These are phyloP conservation scores for Melocanna baccifera DNA, from an alignment of 176 grass and related monocot genomes.

Conservation along the genomic window DNA sequence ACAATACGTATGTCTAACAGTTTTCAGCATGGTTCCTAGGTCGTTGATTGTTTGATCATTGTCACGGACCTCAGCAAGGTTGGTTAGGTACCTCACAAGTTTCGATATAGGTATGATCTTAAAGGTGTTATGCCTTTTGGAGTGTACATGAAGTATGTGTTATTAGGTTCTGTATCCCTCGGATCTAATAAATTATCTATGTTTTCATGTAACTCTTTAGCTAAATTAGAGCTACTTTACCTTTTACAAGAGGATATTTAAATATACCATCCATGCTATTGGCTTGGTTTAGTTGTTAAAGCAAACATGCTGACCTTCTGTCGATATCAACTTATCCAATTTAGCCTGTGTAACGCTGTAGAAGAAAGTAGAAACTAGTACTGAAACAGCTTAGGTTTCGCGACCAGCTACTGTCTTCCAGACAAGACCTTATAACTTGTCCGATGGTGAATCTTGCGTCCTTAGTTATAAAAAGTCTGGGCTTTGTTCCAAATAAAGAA, in stretches of 20 bases:
- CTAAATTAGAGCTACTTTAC: background rate
- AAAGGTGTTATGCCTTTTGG: background rate
- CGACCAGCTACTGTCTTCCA: too few species aligned
- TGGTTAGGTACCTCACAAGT: slow-evolving; percentile 15
- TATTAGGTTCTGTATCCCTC: background rate
- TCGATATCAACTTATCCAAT: background rate
- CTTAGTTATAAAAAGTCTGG: background rate
- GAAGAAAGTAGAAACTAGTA: background rate
- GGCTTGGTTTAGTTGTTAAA: background rate
- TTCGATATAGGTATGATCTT: background rate
- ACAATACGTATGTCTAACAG: too few species aligned
- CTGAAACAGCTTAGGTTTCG: background rate
- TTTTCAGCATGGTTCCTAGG: background rate
- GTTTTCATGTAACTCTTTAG: background rate
- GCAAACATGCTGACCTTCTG: background rate
- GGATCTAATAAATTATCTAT: background rate
- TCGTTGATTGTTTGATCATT: background rate
- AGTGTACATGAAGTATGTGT: background rate
- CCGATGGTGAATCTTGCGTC: background rate
- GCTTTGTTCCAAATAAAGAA: background rate
- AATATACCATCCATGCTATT: background rate
- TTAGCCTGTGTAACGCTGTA: background rate
- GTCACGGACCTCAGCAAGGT: background rate
- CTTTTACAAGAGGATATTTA: slow-evolving; percentile 4
- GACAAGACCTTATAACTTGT: background rate